Conservation (phyloP, 768 basidiomycete species). For the Suillus sp. region DNA sequence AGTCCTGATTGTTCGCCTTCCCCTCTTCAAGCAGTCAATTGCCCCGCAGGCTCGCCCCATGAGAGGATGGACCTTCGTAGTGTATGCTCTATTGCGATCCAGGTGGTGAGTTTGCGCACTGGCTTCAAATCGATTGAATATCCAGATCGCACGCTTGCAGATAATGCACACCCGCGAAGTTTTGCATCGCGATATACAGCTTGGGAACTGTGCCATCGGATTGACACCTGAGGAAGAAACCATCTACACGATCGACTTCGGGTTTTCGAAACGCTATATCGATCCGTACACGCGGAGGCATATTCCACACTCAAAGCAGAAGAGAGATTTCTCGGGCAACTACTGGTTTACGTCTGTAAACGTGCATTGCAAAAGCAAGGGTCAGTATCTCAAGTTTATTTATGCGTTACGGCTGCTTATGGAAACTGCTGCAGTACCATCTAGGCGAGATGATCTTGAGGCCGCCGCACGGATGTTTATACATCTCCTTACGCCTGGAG, state of each 20-base stretch:
- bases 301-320: conserved; percentile 66
- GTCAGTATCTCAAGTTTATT: conserved; percentile 38
- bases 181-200: conserved; percentile 77
- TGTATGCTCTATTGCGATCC: conserved; percentile 74
- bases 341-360: conserved; percentile 83
- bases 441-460: conserved; percentile 78
- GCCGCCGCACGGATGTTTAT: conserved; percentile 79
- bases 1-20: neutral
- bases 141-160: conserved; percentile 69
- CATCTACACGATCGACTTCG: conserved; percentile 86
- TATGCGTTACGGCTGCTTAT: conserved; percentile 21
- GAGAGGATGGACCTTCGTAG: conserved; percentile 68
- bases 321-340: conserved; percentile 79
- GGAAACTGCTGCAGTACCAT: conserved; percentile 55
- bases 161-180: conserved; percentile 76
- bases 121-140: neutral
- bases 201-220: conserved; percentile 76
- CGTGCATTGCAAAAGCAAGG: conserved; percentile 77
- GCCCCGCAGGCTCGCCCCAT: conserved; percentile 72
- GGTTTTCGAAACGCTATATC: conserved; percentile 79
- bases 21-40: neutral
- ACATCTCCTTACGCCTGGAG: conserved; percentile 75
- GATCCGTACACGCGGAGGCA: conserved; percentile 66
- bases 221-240: conserved; percentile 55
- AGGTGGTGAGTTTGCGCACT: conserved; percentile 55